Evolutionary conservation across 495 filamentous ascomycete species (phyloP), one percentile per base, ranked within the genome.

Genomic region (Lepraria neglecta): DNA sequence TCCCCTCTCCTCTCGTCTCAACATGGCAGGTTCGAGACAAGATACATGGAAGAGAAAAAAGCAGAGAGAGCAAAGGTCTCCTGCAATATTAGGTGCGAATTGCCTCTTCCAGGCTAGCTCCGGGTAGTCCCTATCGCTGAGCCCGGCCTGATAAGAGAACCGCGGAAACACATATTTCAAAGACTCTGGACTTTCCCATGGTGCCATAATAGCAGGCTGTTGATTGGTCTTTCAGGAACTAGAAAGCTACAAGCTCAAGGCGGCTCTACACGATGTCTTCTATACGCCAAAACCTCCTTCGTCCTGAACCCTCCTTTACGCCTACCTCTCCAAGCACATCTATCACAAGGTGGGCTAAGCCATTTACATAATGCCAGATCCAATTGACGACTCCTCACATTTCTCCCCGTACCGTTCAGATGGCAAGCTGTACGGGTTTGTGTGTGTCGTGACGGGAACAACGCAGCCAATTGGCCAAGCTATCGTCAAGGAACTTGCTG

Each of bases 351-450:
- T 24, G 15, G 7, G 11, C 12, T n/a, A 33, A 14, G 11, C 6
- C 31, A 1, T 52, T 1, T 31, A 11, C 27, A 33, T 31, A 19
- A 65, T 65, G 64, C 40, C 64, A 4, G 48, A 76, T 60, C 68
- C 71, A 27, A 72, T 75, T 30, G 78, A 75, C 44, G 74, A 80
- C 5, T 50, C 61, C 28, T 64, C 64, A 31, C 67, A 57, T 60
- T 85, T 85, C 62, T 82, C 78, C 31, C 82, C 82, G 0, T 85
- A 84, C 67, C 70, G 82, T 51, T 58, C 75, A 21, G 82, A 85
- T 69, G 82, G 81, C 42, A 85, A 85, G 65, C 74, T 85, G 78
- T 82, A 84, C 70, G 82, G 82, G 51, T 84, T 85, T 61, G 78
- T 85, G 31, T 85, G 82, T 64, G 78, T 85, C 6, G 82, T 85